Base-by-base conservation (phyloP, 352 stramenopile species). In the Phytophthora nicotianae region DNA sequence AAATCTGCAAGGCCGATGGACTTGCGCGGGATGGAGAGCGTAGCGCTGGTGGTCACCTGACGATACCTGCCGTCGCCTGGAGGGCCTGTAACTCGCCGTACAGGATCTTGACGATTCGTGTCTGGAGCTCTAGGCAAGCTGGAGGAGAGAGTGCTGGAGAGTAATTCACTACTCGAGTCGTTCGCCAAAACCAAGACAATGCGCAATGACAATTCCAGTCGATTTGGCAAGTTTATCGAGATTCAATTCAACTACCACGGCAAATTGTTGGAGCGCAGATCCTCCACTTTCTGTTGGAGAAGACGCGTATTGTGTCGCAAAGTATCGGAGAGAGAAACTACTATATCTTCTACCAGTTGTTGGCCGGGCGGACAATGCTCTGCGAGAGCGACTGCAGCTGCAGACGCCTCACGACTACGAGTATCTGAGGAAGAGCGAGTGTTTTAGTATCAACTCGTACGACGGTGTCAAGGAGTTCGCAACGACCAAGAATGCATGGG, bases 151-250 rank as follows among this genome's bases (percentile, higher is more conserved):
- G 86, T 97, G 43, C 70, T 97, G 17, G 83, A 96, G 58, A 93
- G 87, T 38, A 97, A 97, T 51, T 88, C 89, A 38, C 49, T 97
- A 58, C 76, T 97, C 13, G 89, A 97, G 54, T 95, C 85, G 9
- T 97, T 97, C 65, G 89, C 88, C 45, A 97, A 97, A 55, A 88
- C 89, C 45, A 96, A 98, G 74, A 99, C 97, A 14, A 70, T 98
- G 49, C 79, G 97, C 32, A 99, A 99, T 70, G 96, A 99, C 74
- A 99, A 99, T 68, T 98, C 89, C 20, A 97, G 83, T 77, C 83
- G 97, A 54, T 99, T 99, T 68, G 97, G 97, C 45, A 99, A 99
- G 76, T 98, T 98, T 58, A 98, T 99, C 50, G 92, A 98, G 77
- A 98, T 99, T 64, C 87, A 93, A 46, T 99, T 99, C 70, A 89